Evolutionary conservation across 495 filamentous ascomycete species (phyloP).

Genomic region (Neurospora sp.): DNA sequence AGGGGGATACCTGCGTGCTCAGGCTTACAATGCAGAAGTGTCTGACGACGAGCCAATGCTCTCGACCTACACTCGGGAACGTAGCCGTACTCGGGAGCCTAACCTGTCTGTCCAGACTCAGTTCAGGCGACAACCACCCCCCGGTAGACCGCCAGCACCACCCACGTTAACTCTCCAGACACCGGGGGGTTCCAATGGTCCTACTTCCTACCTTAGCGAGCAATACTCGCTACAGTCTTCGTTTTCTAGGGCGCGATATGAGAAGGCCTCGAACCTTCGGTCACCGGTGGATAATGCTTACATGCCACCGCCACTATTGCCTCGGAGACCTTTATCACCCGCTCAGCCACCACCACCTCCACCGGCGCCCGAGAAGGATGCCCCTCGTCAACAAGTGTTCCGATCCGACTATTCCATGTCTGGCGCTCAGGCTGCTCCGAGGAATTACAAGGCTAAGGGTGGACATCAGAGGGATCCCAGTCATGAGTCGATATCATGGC

Average conservation of each 20-base stretch:
- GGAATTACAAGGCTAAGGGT: conserved; percentile 7
- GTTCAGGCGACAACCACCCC: background rate
- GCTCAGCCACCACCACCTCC: conserved; percentile 20
- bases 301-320: conserved; percentile 59
- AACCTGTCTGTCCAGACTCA: background rate
- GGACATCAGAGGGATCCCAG: conserved; percentile 49
- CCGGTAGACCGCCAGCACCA: conserved; percentile 2
- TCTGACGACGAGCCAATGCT: conserved; percentile 34
- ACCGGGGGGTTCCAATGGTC: conserved; percentile 10
- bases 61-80: background rate
- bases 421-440: conserved; percentile 19
- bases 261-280: conserved; percentile 30
- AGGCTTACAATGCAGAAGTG: conserved; percentile 38
- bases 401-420: conserved; percentile 34
- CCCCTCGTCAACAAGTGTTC: conserved; percentile 23
- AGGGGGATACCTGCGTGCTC: conserved; percentile 15
- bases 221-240: conserved; percentile 35
- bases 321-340: conserved; percentile 37
- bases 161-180: conserved; percentile 7
- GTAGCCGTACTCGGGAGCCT: background rate
- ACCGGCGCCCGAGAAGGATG: conserved; percentile 22
- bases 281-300: conserved; percentile 37
- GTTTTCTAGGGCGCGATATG: conserved; percentile 35
- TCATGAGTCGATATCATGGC: conserved; percentile 79
- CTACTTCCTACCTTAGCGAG: conserved; percentile 11